Evolutionary conservation across 1,139 yeast species (phyloP), one percentile per base, ranked within the genome.

Genomic region (Diutina mesorugosa): DNA sequence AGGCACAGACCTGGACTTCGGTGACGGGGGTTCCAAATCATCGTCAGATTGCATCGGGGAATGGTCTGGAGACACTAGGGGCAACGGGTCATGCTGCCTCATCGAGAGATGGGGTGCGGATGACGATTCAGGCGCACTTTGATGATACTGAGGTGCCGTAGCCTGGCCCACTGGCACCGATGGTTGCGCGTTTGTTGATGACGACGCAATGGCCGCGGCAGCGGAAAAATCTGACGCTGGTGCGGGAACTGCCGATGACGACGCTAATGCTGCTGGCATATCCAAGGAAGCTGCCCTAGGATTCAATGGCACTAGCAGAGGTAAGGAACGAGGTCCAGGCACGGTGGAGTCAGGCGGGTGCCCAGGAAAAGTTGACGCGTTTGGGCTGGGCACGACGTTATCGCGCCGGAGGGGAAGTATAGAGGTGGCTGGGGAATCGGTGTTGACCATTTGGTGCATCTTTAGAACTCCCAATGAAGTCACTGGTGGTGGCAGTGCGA

Each of bases 391-490:
- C 51, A 47, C 51, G 51, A 47, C 51, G 12, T 14, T 14, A 45
- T 28, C 29, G 21, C 21, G 30, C 21, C 38, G 38, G n/a, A 14
- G 30, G 28, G 50, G 28, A 6, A 30, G 5, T 16, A 16, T 47
- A 6, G 51, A 5, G 51, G 21, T 28, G 38, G 35, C 18, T 26
- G 16, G 38, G 38, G 30, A 14, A 16, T 47, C 51, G 18, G 14
- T 47, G n/a, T 47, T 47, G 38, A 47, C 51, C 51, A 47, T 47
- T 47, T 47, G 51, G n/a, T 47, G 51, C 51, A 47, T 47, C 30
- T 16, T 12, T 4, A 47, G 38, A 6, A 47, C 51, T 10, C 51
- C 51, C 51, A 28, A 38, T 14, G 29, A 10, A 3, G 32, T 6
- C 12, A 47, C 14, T 29, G 29, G 51, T n/a, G 51, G 51, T 10